These are phyloP conservation scores for Saccharum officinarum DNA, from an alignment of 176 grass and related monocot genomes.

Conservation along the genomic window DNA sequence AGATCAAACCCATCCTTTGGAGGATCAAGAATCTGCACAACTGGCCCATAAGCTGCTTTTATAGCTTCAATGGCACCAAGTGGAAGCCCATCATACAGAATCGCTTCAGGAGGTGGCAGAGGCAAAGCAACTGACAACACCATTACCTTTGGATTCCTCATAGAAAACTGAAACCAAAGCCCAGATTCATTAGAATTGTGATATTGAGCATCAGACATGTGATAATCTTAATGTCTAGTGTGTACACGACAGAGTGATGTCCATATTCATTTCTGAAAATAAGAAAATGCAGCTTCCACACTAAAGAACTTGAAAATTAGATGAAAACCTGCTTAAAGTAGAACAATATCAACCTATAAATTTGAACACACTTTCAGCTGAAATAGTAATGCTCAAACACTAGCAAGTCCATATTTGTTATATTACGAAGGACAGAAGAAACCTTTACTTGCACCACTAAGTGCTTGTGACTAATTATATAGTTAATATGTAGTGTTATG, in stretches of 20 bases:
- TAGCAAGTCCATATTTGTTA: not conserved
- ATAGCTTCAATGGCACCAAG: conserved; percentile 91
- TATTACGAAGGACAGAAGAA: conserved; percentile 6
- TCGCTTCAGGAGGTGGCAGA: conserved; percentile 75
- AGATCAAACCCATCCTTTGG: conserved; percentile 96
- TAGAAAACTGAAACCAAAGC: conserved; percentile 65
- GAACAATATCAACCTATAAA: conserved; percentile 7
- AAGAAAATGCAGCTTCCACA: not conserved
- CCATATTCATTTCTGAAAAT: not conserved
- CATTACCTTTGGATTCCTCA: conserved; percentile 85
- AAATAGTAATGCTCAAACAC: not conserved
- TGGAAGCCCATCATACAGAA: conserved; percentile 82
- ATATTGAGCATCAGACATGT: not conserved
- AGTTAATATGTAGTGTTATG: not conserved
- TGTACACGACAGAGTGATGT: not conserved
- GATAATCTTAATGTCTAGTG: not conserved
- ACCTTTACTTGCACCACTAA: not conserved
- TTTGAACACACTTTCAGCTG: not conserved
- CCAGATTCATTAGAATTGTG: conserved; percentile 26
- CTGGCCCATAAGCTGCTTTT: conserved; percentile 76
- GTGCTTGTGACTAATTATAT: not conserved
- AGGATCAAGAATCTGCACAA: conserved; percentile 94
- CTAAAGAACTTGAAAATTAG: not conserved
- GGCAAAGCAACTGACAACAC: conserved; percentile 81
- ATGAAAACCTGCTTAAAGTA: not conserved